Base-by-base conservation (phyloP, 805 yeast genomes). In the Kazachstania martiniae region DNA sequence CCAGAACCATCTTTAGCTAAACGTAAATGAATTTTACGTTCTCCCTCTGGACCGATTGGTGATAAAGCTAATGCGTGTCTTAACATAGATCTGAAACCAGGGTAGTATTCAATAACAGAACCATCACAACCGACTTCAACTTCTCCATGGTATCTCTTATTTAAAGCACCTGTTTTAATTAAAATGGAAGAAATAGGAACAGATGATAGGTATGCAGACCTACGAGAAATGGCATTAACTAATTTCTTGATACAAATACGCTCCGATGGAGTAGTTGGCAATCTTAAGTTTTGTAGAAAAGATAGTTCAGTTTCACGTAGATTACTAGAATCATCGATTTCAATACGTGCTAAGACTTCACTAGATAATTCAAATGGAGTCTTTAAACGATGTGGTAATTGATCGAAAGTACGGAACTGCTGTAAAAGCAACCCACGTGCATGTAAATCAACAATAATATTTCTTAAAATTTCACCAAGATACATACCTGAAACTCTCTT, bases 101-200 rank as follows among this genome's bases (percentile, higher is more conserved):
- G 98, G 58, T 87, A 91, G 52, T 73, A 81, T 59, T 89, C 95
- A 31, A 89, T 79, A 34, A 89, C 91, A 3, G 95, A 78, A 23
- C 98, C 98, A 58, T 89, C 97, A 38, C 87, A 87, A 37, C 96
- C 97, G 43, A 91, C 73, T 56, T 89, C 97, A 31, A 89, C 85
- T 49, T 77, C 83, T 39, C 71, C 74, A 46, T 79, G 82, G 44
- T 63, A 66, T 31, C 51, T 51, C 26, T 65, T 65, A 36, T 58
- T 59, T 32, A 86, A 70, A 12, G 89, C 79, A 32, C 65, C 68
- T 1, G 87, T 78, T 57, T 73, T 74, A 32, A 67, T 61, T 33
- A 78, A 53, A 35, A 89, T 70, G 2, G 91, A 95, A 21, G 95
- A 89, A 36, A 89, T 66, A 36, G 95, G 95, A 29, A 86, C 79